phyloP scores from a whole-genome alignment of 352 stramenopile species.

The Phytophthora uliginosa region DNA sequence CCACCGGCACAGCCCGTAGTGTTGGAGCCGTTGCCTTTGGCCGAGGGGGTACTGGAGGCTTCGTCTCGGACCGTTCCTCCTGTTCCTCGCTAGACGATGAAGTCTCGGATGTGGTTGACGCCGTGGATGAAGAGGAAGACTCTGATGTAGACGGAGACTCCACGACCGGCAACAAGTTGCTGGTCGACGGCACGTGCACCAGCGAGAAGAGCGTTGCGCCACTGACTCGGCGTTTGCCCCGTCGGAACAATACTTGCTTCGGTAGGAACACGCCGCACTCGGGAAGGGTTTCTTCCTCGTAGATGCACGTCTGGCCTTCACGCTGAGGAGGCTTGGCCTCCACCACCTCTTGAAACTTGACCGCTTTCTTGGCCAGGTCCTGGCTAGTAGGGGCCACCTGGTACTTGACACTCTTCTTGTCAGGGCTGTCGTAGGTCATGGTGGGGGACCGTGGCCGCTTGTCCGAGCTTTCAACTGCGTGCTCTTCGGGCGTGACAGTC shows the following conservation, averaged over 20 bases:
- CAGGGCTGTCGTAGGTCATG: conserved; percentile 3
- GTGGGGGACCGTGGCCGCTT: conserved; percentile 32
- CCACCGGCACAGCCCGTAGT: conserved; percentile 33
- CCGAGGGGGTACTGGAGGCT: background rate
- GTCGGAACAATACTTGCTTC: conserved; percentile 45
- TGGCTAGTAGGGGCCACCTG: conserved; percentile 10
- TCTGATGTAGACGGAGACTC: conserved; percentile 31
- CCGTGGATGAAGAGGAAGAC: conserved; percentile 7
- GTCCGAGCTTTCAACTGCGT: conserved; percentile 6
- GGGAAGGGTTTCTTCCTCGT: conserved; percentile 20
- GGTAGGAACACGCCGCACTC: conserved; percentile 44
- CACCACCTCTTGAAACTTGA: conserved; percentile 23
- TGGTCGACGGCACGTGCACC: conserved; percentile 35
- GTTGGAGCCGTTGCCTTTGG: conserved; percentile 26
- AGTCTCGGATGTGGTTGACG: conserved; percentile 14
- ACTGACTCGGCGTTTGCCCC: conserved; percentile 40
- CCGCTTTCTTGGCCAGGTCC: conserved; percentile 18
- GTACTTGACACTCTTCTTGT: conserved; percentile 23
- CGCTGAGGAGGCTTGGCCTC: conserved; percentile 15
- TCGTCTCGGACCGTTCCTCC: conserved; percentile 5
- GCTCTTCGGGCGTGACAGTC: conserved; percentile 8
- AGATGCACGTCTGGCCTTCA: conserved; percentile 16
- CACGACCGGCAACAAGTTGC: conserved; percentile 11
- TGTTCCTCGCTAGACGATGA: conserved; percentile 30
- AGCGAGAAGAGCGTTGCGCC: conserved; percentile 39